These are phyloP conservation scores for Plasmodium inui DNA, from an alignment of 169 alveolate species.

Conservation along the genomic window DNA sequence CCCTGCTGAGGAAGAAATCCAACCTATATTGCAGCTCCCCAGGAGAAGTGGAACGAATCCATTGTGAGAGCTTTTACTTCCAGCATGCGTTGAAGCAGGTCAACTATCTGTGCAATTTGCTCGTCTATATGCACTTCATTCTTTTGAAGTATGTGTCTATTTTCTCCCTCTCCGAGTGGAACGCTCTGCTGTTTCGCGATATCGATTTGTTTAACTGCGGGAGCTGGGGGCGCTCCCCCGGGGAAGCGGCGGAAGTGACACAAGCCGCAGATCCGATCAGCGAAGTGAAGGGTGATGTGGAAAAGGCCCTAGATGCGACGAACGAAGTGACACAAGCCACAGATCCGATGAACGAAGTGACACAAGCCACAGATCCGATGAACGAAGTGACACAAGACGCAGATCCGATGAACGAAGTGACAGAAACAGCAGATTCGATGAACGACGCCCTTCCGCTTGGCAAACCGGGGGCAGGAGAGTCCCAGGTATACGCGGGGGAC, in stretches of 20 bases:
- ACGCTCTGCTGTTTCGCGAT: slow-evolving; percentile 20
- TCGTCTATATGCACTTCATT: slow-evolving; percentile 38
- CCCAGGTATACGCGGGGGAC: not conserved
- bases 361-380: too few relatives aligned
- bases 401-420: not conserved
- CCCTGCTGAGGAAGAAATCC: slow-evolving; percentile 21
- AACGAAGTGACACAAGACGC: not conserved
- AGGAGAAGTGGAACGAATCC: not conserved
- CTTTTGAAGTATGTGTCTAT: slow-evolving; percentile 39
- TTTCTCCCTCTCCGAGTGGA: slow-evolving; percentile 63
- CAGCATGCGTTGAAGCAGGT: slow-evolving; percentile 48
- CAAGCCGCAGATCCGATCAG: too few relatives aligned
- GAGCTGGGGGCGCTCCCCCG: not conserved
- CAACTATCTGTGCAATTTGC: slow-evolving; percentile 29
- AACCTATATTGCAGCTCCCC: not conserved
- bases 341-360: not conserved
- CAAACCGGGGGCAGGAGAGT: too few relatives aligned
- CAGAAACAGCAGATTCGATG: not conserved
- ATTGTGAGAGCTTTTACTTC: slow-evolving; percentile 17
- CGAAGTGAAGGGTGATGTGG: not conserved
- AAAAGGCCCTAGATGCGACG: too few relatives aligned
- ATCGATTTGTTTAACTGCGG: slow-evolving; percentile 13
- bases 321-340: not conserved
- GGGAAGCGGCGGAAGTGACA: not conserved
- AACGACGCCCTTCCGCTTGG: not conserved